phyloP scores from a whole-genome alignment of 805 yeast genomes.

The Candida ortonii region DNA sequence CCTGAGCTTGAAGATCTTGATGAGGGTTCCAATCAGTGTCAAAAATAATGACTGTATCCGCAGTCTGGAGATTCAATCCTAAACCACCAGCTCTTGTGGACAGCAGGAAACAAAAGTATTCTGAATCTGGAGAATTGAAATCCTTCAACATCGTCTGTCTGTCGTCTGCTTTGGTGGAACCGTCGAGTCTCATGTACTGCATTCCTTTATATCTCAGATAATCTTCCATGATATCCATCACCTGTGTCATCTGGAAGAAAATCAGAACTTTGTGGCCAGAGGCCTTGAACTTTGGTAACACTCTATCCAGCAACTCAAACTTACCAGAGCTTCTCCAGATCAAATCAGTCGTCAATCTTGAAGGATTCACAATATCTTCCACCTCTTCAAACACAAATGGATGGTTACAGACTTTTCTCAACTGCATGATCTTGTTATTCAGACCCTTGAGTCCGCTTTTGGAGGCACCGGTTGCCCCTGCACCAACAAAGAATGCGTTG shows the following conservation, averaged over 20 bases:
- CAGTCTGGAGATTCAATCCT: constrained; percentile 82
- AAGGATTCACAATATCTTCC: constrained; percentile 65
- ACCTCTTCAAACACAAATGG: constrained; percentile 85
- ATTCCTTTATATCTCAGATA: constrained; percentile 62
- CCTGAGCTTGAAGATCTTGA: constrained; percentile 89
- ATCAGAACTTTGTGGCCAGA: constrained; percentile 77
- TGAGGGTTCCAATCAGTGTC: constrained; percentile 93
- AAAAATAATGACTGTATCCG: constrained; percentile 82
- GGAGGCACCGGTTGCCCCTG: constrained; percentile 52
- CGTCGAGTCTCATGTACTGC: constrained; percentile 77
- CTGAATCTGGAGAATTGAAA: constrained; percentile 74
- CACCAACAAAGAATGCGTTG: constrained; percentile 63
- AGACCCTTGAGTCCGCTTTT: constrained; percentile 72
- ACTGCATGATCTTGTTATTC: constrained; percentile 81
- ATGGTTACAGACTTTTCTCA: constrained; percentile 82
- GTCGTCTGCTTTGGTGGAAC: constrained; percentile 81
- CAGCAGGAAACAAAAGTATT: constrained; percentile 71
- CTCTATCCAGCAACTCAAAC: constrained; percentile 72
- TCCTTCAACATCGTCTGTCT: constrained; percentile 70
- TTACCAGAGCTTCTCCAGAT: constrained; percentile 80
- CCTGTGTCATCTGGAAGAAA: constrained; percentile 87
- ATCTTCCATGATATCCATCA: constrained; percentile 89
- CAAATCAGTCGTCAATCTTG: constrained; percentile 57
- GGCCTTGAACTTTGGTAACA: constrained; percentile 70
- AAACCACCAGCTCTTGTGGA: constrained; percentile 90